These are phyloP conservation scores for Hylodesmum podocarpum DNA, from an alignment of 306 rosid genomes.

Conservation along the genomic window DNA sequence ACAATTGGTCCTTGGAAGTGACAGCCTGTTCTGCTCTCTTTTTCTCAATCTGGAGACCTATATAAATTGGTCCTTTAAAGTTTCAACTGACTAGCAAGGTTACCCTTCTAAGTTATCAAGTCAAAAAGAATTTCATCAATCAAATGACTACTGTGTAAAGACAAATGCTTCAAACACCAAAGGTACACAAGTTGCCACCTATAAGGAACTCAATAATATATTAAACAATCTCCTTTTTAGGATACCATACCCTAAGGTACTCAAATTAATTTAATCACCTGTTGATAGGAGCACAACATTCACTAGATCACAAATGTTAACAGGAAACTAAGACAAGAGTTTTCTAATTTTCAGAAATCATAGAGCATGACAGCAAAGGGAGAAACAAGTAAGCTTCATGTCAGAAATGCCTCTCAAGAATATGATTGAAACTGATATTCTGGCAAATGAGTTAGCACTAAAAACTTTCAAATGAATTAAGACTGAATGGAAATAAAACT, in stretches of 20 bases:
- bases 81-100: not conserved
- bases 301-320: not conserved
- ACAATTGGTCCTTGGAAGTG: not conserved
- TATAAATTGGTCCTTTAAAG: not conserved
- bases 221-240: not conserved
- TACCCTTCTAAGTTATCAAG: not conserved
- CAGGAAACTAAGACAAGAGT: not conserved
- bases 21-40: not conserved
- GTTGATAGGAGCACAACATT: not conserved
- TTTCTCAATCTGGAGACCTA: not conserved
- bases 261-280: not conserved
- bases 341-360: not conserved
- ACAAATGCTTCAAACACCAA: not conserved
- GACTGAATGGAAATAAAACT: conserved; percentile 17
- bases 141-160: not conserved
- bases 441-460: not conserved
- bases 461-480: not conserved
- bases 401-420: not conserved
- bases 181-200: not conserved
- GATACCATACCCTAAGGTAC: not conserved
- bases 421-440: not conserved
- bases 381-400: not conserved
- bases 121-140: not conserved
- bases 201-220: not conserved
- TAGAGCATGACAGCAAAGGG: not conserved